These are phyloP conservation scores for Hanseniaspora hatyaiensis DNA, from an alignment of 805 yeast species.

Conservation along the genomic window DNA sequence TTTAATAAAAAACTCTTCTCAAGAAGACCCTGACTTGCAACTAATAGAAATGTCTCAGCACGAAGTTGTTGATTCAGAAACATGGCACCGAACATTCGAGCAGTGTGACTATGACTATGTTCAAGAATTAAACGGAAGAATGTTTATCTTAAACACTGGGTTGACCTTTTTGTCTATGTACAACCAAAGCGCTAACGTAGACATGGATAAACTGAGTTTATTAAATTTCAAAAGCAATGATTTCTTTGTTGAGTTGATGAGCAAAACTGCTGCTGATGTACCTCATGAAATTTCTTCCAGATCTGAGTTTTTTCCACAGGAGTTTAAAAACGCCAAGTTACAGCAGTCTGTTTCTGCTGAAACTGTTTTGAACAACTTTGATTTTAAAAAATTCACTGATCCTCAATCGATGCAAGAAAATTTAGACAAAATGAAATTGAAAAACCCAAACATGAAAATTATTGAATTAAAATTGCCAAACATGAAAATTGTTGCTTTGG, in stretches of 20 bases:
- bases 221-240: background rate
- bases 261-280: background rate
- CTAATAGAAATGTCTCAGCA: background rate
- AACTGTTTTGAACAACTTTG: too few species aligned
- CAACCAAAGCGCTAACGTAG: background rate
- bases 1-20: background rate
- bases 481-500: background rate
- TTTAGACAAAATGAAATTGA: background rate
- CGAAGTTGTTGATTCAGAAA: background rate
- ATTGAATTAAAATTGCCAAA: background rate
- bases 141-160: conserved; percentile 2
- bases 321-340: background rate
- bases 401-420: too few species aligned
- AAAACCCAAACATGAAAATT: background rate
- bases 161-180: background rate
- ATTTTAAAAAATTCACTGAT: background rate
- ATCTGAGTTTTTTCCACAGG: background rate
- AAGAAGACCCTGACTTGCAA: background rate
- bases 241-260: background rate
- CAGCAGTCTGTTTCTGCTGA: background rate
- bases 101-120: conserved; percentile 5
- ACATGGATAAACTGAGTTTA: background rate
- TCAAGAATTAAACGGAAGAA: conserved; percentile 2
- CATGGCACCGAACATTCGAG: background rate
- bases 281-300: background rate